Conservation (phyloP, 768 basidiomycete genomes). For the Ephemerocybe angulata region DNA sequence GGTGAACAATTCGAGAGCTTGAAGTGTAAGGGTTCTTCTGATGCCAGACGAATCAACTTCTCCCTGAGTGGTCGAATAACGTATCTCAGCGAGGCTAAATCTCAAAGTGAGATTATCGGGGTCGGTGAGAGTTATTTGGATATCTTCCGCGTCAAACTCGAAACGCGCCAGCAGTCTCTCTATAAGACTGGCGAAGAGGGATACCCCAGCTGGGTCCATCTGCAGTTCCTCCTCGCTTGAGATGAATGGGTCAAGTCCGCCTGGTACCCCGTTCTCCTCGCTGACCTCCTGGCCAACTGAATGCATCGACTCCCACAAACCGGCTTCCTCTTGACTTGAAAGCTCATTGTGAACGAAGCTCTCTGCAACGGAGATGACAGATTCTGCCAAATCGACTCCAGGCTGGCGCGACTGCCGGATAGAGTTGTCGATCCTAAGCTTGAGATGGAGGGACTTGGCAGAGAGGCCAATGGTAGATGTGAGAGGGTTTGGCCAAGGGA, state of each 20-base stretch:
- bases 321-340: slow-evolving; percentile 63
- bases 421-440: slow-evolving; percentile 46
- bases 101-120: slow-evolving; percentile 61
- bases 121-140: slow-evolving; percentile 65
- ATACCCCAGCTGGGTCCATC: slow-evolving; percentile 68
- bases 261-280: slow-evolving; percentile 55
- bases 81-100: slow-evolving; percentile 52
- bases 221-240: slow-evolving; percentile 38
- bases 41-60: slow-evolving; percentile 21
- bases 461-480: slow-evolving; percentile 70
- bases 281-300: slow-evolving; percentile 29
- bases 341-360: slow-evolving; percentile 86
- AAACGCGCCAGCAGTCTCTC: slow-evolving; percentile 77
- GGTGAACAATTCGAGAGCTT: slow-evolving; percentile 53
- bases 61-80: slow-evolving; percentile 48
- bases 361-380: slow-evolving; percentile 80
- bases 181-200: slow-evolving; percentile 75
- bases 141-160: slow-evolving; percentile 69
- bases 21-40: slow-evolving; percentile 50
- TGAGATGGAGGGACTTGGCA: slow-evolving; percentile 63
- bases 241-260: slow-evolving; percentile 60
- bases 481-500: slow-evolving; percentile 85
- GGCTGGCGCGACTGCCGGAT: slow-evolving; percentile 18
- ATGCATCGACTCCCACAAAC: slow-evolving; percentile 67
- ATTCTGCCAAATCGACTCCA: slow-evolving; percentile 57